Evolutionary conservation across 441 rosid genomes (phyloP), one percentile per base, ranked within the genome.

Genomic region (Daphne laureola): DNA sequence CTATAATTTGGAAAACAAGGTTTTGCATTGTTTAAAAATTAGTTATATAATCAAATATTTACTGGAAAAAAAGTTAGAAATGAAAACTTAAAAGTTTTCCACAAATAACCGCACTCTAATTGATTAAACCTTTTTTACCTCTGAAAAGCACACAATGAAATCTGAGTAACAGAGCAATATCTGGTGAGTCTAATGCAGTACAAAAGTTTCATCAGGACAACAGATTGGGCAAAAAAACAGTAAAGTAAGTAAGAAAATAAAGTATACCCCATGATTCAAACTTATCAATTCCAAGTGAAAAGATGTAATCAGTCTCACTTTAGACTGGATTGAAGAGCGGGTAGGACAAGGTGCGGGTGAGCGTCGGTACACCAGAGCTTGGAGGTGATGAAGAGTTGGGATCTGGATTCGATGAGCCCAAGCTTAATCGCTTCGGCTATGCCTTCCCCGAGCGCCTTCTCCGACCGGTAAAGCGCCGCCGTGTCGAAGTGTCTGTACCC

Each of bases 401-500:
- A 67, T 7, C 71, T 57, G 31, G 63, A 69, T 15, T 12, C 43
- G 2, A 70, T 15, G 2, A 67, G 59, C 42, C 58, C 67, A 2
- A 54, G 45, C 42, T 26, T 36, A 13, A 69, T 43, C n/a, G 78
- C 79, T 61, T 65, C 71, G 0, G 54, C 66, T 9, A 70, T 7
- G 7, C 71, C 69, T 48, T 67, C 67, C 4, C 73, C 74, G 13
- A 73, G 51, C 27, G 70, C 44, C 52, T 55, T 40, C 70, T 75
- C 78, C 1, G 75, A 61, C 5, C 54, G 47, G 48, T 67, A 72
- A 5, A 57, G 17, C 2, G 63, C n/a, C 2, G 83, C 73, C 0
- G 72, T 59, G 64, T 74, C 79, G 18, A 74, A 71, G 64, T 66
- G 77, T 36, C 77, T 12, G 59, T 67, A 67, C 17, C 79, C 82